Evolutionary conservation across 2,329 filamentous ascomycete species (phyloP), one percentile per base, ranked within the genome.

Genomic region (Fusarium sp.): DNA sequence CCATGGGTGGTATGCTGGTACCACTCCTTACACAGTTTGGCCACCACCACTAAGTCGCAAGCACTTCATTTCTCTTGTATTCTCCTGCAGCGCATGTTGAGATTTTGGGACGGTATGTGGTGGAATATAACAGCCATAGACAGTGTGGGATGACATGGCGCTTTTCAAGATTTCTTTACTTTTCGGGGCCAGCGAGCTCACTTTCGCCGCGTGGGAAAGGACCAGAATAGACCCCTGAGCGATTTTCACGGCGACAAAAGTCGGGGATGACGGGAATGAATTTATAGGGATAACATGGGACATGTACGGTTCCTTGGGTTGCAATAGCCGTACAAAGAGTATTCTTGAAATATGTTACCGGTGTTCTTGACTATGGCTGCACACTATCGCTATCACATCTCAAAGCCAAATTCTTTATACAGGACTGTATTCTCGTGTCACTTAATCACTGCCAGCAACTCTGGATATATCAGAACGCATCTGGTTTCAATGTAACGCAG

Each of bases 21-120:
- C 94, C 94, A 20, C 86, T 96, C 45, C 83, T 95, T 47, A 94
- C 93, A 26, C 93, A 95, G 77, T 89, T 95, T 74, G 93, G 93
- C 6, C 93, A 95, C 80, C 91, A 92, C 78, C 92, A 94, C 79
- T 88, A 78, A 65, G 38, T 48, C n/a, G 42, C 44, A 65, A 47
- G 22, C 55, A 50, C 41, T 44, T 50, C 45, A 57, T 54, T 65
- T 32, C 58, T 67, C 57, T 28, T 41, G 41, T 62, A 56, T 45
- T 67, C 50, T 28, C 48, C n/a, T 66, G 62, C 71, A 64, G 64
- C 38, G 62, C 51, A 62, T 62, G 54, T 52, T 36, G 59, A 45
- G 51, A 52, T 64, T 28, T 62, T 68, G 28, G 51, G 48, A 55
- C 41, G 54, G 34, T 44, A 47, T 41, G 32, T 38, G 20, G 47